phyloP scores from a whole-genome alignment of 78 protist genomes.

The Isochrysis galbana region DNA sequence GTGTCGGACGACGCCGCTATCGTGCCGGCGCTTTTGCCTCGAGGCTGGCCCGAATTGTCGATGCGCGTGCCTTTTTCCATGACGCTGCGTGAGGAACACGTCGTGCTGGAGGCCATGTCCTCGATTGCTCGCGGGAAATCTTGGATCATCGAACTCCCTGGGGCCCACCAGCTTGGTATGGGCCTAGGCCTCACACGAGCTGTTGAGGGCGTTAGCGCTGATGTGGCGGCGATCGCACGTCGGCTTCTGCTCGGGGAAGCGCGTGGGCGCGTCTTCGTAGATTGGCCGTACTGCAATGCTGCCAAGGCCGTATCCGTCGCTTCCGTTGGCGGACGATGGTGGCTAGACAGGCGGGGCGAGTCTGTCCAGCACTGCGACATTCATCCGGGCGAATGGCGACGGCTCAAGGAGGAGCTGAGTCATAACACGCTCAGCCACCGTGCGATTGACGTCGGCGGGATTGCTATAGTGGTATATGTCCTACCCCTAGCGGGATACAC shows the following conservation, averaged over 20 bases:
- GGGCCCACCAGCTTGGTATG: not conserved
- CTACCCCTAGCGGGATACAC: not conserved
- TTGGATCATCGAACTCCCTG: not conserved
- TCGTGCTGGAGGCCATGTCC: not conserved
- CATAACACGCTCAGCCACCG: not conserved
- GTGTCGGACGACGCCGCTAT: not conserved
- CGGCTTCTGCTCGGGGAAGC: not conserved
- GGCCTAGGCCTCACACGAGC: too few species aligned
- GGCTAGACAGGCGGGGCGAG: not conserved
- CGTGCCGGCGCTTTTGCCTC: not conserved
- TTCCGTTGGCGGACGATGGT: not conserved
- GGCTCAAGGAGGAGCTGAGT: not conserved
- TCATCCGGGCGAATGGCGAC: not conserved
- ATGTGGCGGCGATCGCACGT: not conserved
- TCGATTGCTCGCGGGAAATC: not conserved
- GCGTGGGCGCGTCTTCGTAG: not conserved
- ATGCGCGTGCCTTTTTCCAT: not conserved
- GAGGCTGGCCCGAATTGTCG: not conserved
- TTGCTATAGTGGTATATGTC: not conserved
- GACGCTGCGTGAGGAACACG: not conserved
- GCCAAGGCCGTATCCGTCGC: not conserved
- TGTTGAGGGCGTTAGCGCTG: not conserved
- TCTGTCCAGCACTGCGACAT: not conserved
- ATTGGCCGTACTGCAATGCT: not conserved
- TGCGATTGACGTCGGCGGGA: not conserved